phyloP scores from a whole-genome alignment of 192 early-diverging fungal species.

The Mortierella claussenii region DNA sequence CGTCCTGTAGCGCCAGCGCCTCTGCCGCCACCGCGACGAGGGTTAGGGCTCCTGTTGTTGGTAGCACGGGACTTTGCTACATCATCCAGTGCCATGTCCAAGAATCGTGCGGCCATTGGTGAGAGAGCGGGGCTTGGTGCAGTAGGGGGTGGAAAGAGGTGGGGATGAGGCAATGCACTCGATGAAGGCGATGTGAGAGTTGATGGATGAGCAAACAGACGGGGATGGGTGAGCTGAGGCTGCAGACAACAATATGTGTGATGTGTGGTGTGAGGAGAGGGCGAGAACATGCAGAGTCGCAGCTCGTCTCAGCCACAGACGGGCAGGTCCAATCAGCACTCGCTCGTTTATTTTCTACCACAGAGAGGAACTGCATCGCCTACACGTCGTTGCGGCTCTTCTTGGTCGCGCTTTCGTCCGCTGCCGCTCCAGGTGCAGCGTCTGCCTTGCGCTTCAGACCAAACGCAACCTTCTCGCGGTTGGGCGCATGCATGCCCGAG shows the following conservation, averaged over 20 bases:
- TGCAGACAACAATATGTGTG: too few relatives aligned
- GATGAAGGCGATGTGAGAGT: not conserved
- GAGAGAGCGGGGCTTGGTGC: not conserved
- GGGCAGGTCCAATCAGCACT: too few relatives aligned
- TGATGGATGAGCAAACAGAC: not conserved
- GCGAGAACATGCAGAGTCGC: too few relatives aligned
- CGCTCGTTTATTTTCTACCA: not conserved
- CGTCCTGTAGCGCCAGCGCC: constrained; percentile 24
- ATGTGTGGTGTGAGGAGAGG: too few relatives aligned
- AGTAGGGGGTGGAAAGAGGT: not conserved
- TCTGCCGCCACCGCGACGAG: constrained; percentile 28
- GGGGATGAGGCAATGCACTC: not conserved
- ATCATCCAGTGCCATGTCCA: constrained; percentile 54
- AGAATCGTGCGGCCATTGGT: constrained; percentile 49
- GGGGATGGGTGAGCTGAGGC: too few relatives aligned
- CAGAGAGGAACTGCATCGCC: not conserved
- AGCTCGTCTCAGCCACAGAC: too few relatives aligned
- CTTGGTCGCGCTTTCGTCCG: constrained; percentile 33
- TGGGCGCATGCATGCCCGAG: constrained; percentile 56
- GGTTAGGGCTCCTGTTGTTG: constrained; percentile 34
- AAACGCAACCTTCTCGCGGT: constrained; percentile 58
- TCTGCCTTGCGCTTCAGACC: constrained; percentile 60
- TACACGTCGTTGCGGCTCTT: constrained; percentile 15
- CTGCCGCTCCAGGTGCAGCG: constrained; percentile 22
- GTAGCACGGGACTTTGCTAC: constrained; percentile 38